A percentile compares a stretch with the other conserved stretches of the same genome.
phyloP scores from a whole-genome alignment of 306 rosid species.

The Hylodesmum podocarpum region DNA sequence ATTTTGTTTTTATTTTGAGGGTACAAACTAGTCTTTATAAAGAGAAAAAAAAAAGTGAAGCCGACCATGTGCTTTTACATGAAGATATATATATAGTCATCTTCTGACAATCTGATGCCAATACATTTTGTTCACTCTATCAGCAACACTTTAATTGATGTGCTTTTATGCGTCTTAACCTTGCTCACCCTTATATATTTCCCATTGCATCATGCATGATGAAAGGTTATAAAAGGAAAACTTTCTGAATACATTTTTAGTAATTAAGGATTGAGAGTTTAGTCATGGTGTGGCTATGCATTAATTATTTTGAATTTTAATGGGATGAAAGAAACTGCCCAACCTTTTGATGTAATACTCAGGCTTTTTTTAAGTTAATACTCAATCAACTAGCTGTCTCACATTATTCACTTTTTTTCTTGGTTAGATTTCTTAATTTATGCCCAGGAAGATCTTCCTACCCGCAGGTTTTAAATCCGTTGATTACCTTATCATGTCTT shows the following conservation, averaged over 20 bases:
- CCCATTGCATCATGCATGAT: constrained; percentile 23
- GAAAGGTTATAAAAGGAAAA: constrained; percentile 2
- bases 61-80: constrained; percentile 22
- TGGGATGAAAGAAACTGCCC: constrained; percentile 29
- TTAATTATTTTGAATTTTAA: not conserved
- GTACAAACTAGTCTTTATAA: constrained; percentile 4
- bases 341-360: constrained; percentile 38
- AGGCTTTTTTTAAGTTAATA: constrained; percentile 12
- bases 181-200: not conserved
- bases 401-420: constrained; percentile 17
- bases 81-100: constrained; percentile 28
- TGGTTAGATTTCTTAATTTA: constrained; percentile 26
- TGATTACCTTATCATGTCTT: constrained; percentile 30
- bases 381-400: constrained; percentile 26
- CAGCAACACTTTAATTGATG: constrained; percentile 11
- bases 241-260: not conserved
- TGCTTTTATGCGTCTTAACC: constrained; percentile 5
- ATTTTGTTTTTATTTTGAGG: constrained; percentile 26
- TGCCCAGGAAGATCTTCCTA: constrained; percentile 26
- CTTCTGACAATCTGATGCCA: constrained; percentile 6
- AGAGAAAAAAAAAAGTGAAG: not conserved
- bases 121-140: constrained; percentile 20
- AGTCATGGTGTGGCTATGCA: not conserved
- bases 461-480: constrained; percentile 10
- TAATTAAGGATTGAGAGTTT: not conserved